These are phyloP conservation scores for Cordyceps pruinosa DNA, from an alignment of 2,329 filamentous ascomycete species.

Conservation along the genomic window DNA sequence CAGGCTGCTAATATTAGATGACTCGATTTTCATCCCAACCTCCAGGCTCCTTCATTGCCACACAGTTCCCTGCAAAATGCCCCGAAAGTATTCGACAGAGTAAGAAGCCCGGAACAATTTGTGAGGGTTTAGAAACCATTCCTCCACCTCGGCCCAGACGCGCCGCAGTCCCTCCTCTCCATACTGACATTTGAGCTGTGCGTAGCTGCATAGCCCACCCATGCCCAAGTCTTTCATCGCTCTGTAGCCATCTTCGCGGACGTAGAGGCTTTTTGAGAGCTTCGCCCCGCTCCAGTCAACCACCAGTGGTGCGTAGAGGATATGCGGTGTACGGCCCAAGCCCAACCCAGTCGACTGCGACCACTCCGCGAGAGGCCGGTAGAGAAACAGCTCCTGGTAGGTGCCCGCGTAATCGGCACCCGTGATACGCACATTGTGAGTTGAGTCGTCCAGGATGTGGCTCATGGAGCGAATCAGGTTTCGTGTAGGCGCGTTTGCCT, in stretches of 20 bases:
- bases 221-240: conserved; percentile 5
- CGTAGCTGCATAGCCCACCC: conserved; percentile 9
- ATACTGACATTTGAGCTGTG: conserved; percentile 4
- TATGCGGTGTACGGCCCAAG: conserved; percentile 7
- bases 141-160: conserved; percentile 12
- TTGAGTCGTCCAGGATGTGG: conserved; percentile 5
- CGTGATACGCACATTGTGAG: conserved; percentile 11
- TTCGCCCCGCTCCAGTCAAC: conserved; percentile 13
- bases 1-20: not conserved
- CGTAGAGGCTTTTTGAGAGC: conserved; percentile 12
- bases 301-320: conserved; percentile 9
- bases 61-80: not conserved
- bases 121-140: conserved; percentile 9
- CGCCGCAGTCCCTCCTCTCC: not conserved
- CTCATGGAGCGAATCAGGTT: conserved; percentile 13
- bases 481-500: conserved; percentile 11
- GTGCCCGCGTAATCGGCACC: conserved; percentile 11
- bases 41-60: not conserved
- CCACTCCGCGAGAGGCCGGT: conserved; percentile 8
- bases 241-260: conserved; percentile 9
- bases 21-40: too few relatives aligned
- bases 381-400: conserved; percentile 12
- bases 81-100: conserved; percentile 7
- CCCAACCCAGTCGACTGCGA: not conserved
- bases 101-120: conserved; percentile 11